Evolutionary conservation across 768 basidiomycete genomes (phyloP).

Genomic region (Hebeloma cylindrosporum): DNA sequence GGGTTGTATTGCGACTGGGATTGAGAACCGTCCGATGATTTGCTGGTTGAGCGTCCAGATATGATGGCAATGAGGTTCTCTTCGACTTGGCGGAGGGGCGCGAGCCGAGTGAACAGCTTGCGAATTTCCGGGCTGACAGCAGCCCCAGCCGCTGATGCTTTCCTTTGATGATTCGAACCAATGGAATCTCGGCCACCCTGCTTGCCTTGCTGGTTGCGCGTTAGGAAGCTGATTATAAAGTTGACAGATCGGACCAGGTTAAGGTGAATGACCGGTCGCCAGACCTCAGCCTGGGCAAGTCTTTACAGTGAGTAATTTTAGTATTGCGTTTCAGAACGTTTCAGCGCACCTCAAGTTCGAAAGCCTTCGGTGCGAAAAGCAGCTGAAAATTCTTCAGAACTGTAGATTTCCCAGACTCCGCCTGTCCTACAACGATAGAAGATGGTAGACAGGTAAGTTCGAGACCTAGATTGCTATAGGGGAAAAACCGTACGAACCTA

Average conservation of each 20-base stretch:
- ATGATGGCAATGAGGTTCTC: conserved; percentile 45
- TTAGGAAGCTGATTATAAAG: conserved; percentile 33
- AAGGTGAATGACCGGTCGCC: conserved; percentile 67
- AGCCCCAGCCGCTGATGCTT: conserved; percentile 18
- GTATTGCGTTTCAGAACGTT: neutral
- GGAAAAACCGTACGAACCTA: conserved; percentile 41
- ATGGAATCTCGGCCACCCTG: no score
- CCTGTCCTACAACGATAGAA: conserved; percentile 48
- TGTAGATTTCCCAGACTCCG: conserved; percentile 69
- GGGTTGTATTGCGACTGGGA: conserved; percentile 32
- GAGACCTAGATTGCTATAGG: no score
- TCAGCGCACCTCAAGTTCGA: conserved; percentile 48
- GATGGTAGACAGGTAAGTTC: neutral
- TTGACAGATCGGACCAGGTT: conserved; percentile 60
- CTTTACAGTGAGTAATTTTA: neutral
- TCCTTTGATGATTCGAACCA: conserved; percentile 15
- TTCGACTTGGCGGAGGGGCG: conserved; percentile 57
- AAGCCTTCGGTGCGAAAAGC: conserved; percentile 57
- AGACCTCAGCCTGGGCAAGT: conserved; percentile 44
- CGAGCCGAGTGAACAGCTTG: conserved; percentile 48
- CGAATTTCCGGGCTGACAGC: conserved; percentile 38
- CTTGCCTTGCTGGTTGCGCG: conserved; percentile 16
- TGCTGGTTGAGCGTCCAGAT: conserved; percentile 27
- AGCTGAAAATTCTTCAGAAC: conserved; percentile 68
- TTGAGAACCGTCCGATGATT: conserved; percentile 12